These are phyloP conservation scores for Nakazawaea holstii DNA, from an alignment of 805 yeast species.

Conservation along the genomic window DNA sequence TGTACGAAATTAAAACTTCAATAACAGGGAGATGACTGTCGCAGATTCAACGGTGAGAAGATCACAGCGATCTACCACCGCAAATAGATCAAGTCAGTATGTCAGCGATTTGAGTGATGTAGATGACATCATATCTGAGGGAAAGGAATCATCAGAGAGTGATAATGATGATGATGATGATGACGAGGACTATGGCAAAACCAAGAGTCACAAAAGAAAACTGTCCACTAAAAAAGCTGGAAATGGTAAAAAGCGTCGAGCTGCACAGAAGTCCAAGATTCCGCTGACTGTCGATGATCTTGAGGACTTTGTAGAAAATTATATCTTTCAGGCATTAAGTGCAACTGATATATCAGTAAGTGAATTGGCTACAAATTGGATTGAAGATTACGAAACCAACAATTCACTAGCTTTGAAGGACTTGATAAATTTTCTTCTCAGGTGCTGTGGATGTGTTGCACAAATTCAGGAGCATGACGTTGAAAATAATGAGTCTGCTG, in stretches of 20 bases:
- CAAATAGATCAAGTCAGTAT: slow-evolving; percentile 1
- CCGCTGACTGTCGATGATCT: slow-evolving; percentile 28
- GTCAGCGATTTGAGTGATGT: slow-evolving; percentile 6
- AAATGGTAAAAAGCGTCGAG: slow-evolving; percentile 11
- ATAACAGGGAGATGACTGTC: not conserved
- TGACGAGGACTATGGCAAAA: slow-evolving; percentile 23
- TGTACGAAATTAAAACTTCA: not conserved
- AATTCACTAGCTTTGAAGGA: slow-evolving; percentile 48
- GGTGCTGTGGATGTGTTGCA: slow-evolving; percentile 67
- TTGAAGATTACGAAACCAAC: slow-evolving; percentile 42
- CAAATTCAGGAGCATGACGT: slow-evolving; percentile 74
- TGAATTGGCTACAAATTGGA: slow-evolving; percentile 53
- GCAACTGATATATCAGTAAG: slow-evolving; percentile 42
- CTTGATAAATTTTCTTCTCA: slow-evolving; percentile 61
- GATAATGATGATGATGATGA: slow-evolving; percentile 16
- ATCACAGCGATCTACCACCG: not conserved
- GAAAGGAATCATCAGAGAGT: not conserved
- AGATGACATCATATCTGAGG: not conserved
- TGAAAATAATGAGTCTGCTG: slow-evolving; percentile 59
- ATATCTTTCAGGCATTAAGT: slow-evolving; percentile 44
- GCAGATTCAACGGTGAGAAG: not conserved
- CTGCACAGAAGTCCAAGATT: slow-evolving; percentile 4
- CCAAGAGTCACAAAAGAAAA: slow-evolving; percentile 15
- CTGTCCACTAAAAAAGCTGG: slow-evolving; percentile 14
- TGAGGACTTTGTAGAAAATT: slow-evolving; percentile 40